Evolutionary conservation across 768 basidiomycete genomes (phyloP).

Genomic region (Xanthoconium purpureum): DNA sequence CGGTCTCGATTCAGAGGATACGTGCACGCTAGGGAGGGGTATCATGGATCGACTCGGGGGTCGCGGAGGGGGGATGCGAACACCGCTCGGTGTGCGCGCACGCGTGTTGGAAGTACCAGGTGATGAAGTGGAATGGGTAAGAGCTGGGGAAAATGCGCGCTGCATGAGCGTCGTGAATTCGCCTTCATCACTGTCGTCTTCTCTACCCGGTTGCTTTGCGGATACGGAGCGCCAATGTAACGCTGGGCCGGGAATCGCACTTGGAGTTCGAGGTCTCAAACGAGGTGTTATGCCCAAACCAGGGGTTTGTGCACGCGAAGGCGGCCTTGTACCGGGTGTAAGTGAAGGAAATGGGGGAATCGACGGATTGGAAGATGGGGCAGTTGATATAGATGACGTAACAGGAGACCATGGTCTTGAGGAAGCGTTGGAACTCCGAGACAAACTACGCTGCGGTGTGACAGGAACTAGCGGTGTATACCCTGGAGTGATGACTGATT

Average conservation of each 20-base stretch:
- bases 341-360: slow-evolving; percentile 34
- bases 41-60: slow-evolving; percentile 85
- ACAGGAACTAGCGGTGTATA: slow-evolving; percentile 47
- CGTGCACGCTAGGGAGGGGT: slow-evolving; percentile 70
- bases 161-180: slow-evolving; percentile 44
- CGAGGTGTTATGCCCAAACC: slow-evolving; percentile 48
- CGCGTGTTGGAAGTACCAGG: slow-evolving; percentile 31
- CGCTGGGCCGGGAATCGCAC: slow-evolving; percentile 68
- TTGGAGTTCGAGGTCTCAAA: slow-evolving; percentile 76
- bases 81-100: slow-evolving; percentile 40
- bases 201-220: slow-evolving; percentile 42
- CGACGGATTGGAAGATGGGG: slow-evolving; percentile 47
- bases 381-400: slow-evolving; percentile 67
- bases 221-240: slow-evolving; percentile 49
- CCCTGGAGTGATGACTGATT: slow-evolving; percentile 43
- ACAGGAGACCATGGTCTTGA: slow-evolving; percentile 80
- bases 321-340: slow-evolving; percentile 33
- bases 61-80: slow-evolving; percentile 53
- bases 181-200: slow-evolving; percentile 46
- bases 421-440: slow-evolving; percentile 72
- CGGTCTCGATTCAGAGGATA: slow-evolving; percentile 68
- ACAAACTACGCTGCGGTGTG: slow-evolving; percentile 60
- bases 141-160: slow-evolving; percentile 61
- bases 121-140: slow-evolving; percentile 47
- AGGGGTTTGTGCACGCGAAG: slow-evolving; percentile 63